A percentile compares a stretch with the other conserved stretches of the same genome.
These are phyloP conservation scores for Neonectria magnoliae DNA, from an alignment of 2,329 filamentous ascomycete genomes.

Conservation along the genomic window DNA sequence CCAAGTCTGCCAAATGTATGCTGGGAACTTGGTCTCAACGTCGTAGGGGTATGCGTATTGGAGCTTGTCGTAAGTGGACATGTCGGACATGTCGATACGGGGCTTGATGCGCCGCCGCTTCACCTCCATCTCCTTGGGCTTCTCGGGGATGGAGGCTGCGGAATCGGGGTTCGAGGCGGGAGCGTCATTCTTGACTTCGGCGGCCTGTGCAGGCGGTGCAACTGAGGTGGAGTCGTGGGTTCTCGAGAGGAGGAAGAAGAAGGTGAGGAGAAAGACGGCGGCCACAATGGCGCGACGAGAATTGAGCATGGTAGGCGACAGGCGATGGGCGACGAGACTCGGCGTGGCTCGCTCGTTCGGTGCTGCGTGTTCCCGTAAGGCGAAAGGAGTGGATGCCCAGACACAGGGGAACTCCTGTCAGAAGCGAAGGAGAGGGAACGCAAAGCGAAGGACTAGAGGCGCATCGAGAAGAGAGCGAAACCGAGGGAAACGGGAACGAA, in stretches of 20 bases:
- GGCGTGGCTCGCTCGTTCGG: slow-evolving; percentile 3
- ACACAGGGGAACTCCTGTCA: slow-evolving; percentile 26
- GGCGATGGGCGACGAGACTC: slow-evolving; percentile 26
- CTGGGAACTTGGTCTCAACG: slow-evolving; percentile 86
- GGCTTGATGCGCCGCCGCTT: slow-evolving; percentile 44
- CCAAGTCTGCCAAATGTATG: slow-evolving; percentile 99
- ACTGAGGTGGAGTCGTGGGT: slow-evolving; percentile 56
- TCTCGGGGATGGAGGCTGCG: slow-evolving; percentile 27
- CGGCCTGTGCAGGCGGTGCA: slow-evolving; percentile 29
- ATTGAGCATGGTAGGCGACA: slow-evolving; percentile 71
- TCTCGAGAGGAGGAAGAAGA: slow-evolving; percentile 75
- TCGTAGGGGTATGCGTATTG: slow-evolving; percentile 96
- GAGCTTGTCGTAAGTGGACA: slow-evolving; percentile 82
- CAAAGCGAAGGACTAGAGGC: slow-evolving; percentile 30
- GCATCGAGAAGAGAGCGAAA: slow-evolving; percentile 35
- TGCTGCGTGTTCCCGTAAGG: slow-evolving; percentile 19
- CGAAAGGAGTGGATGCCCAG: slow-evolving; percentile 35
- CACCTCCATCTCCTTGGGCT: slow-evolving; percentile 32
- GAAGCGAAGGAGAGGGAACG: slow-evolving; percentile 26
- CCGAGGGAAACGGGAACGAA: slow-evolving; percentile 25
- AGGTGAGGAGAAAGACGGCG: slow-evolving; percentile 73
- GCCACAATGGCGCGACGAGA: slow-evolving; percentile 79
- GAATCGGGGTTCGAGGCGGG: slow-evolving; percentile 35
- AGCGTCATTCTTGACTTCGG: slow-evolving; percentile 31
- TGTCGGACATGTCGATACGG: slow-evolving; percentile 75